These are phyloP conservation scores for Melanomma pulvis-pyrius DNA, from an alignment of 495 filamentous ascomycete species.

Conservation along the genomic window DNA sequence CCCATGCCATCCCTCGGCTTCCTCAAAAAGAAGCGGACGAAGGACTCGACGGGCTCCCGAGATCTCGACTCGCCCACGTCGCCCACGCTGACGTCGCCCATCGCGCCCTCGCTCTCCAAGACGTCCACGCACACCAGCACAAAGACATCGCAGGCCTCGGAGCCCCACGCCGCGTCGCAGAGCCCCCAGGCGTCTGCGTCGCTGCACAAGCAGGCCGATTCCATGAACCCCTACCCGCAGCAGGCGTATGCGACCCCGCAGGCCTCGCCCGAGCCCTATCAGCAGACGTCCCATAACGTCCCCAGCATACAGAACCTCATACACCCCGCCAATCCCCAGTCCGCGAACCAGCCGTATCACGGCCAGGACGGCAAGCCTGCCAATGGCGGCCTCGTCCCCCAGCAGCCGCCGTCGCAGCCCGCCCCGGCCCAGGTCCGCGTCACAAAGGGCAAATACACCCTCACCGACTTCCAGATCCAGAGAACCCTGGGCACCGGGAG, in stretches of 20 bases:
- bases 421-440: conserved; percentile 53
- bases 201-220: conserved; percentile 32
- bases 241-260: conserved; percentile 44
- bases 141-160: conserved; percentile 20
- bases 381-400: conserved; percentile 30
- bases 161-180: conserved; percentile 21
- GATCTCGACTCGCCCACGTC: conserved; percentile 45
- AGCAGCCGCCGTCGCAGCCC: conserved; percentile 17
- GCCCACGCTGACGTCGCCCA: conserved; percentile 38
- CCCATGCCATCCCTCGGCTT: conserved; percentile 78
- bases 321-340: conserved; percentile 53
- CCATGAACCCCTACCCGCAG: conserved; percentile 45
- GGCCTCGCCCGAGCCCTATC: conserved; percentile 48
- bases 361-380: conserved; percentile 35
- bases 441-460: conserved; percentile 97
- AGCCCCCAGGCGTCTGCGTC: conserved; percentile 30
- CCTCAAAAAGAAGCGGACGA: conserved; percentile 97
- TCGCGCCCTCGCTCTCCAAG: conserved; percentile 69
- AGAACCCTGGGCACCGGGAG: conserved; percentile 94
- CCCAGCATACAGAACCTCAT: conserved; percentile 73
- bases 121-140: conserved; percentile 6
- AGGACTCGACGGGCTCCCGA: conserved; percentile 58
- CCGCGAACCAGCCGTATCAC: conserved; percentile 37
- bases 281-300: conserved; percentile 60
- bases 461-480: conserved; percentile 83